Percentiles rank a stretch among this genome's conserved stretches.
Evolutionary conservation across 2,329 filamentous ascomycete species (phyloP).

Genomic region (Rutstroemia sp.): DNA sequence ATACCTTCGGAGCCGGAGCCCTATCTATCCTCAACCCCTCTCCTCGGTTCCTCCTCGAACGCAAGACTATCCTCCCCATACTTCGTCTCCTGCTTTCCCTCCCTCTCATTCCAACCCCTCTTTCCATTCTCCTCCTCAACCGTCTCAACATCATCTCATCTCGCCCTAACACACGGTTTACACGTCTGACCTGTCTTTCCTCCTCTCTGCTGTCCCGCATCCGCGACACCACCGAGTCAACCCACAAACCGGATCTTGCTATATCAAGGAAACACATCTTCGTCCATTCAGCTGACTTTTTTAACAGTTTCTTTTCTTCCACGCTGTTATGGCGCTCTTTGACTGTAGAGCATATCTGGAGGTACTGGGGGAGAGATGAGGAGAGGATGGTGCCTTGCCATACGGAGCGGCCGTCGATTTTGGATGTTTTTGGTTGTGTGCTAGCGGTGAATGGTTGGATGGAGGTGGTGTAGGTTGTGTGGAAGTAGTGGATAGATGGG

Average conservation of each 20-base stretch:
- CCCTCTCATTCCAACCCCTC: too few species aligned
- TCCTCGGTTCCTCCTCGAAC: too few species aligned
- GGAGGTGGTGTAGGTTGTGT: not conserved
- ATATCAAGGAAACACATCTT: constrained; percentile 1
- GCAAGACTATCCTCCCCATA: too few species aligned
- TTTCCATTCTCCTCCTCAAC: not conserved
- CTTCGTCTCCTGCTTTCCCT: too few species aligned
- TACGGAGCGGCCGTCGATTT: not conserved
- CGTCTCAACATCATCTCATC: not conserved
- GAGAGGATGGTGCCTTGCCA: constrained; percentile 3
- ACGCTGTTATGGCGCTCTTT: not conserved
- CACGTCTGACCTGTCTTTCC: not conserved
- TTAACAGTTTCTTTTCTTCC: not conserved
- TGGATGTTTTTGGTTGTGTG: too few species aligned
- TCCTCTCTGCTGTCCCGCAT: not conserved
- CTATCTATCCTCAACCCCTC: too few species aligned
- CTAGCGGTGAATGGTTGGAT: not conserved
- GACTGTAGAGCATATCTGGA: not conserved
- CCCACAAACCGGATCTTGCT: not conserved
- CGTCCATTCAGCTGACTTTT: not conserved
- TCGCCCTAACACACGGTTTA: not conserved
- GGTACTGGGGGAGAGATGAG: not conserved
- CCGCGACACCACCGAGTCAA: not conserved
- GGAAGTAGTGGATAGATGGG: not conserved
- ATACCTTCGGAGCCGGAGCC: too few species aligned